Conservation (phyloP, 148 eudicot species). For the Oxyria digyna region DNA sequence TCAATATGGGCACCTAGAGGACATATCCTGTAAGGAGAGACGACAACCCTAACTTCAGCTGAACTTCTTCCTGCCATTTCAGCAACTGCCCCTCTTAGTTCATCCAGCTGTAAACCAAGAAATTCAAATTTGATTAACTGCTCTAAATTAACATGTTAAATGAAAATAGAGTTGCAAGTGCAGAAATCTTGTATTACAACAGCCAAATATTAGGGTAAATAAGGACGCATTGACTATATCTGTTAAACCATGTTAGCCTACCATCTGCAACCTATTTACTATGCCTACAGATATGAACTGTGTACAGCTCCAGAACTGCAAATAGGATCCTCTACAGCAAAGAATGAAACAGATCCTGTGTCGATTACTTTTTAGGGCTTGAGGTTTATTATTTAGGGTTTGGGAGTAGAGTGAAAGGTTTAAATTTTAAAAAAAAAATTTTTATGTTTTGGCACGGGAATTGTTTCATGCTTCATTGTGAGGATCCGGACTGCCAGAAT, state of each 20-base stretch:
- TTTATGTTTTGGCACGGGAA: no score
- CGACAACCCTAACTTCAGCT: slow-evolving; percentile 62
- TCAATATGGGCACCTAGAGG: slow-evolving; percentile 98
- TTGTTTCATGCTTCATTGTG: no score
- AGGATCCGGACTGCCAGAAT: no score
- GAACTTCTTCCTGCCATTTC: slow-evolving; percentile 42
- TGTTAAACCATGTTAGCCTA: background rate
- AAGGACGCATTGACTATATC: no score
- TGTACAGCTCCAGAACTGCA: background rate
- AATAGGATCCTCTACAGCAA: no score
- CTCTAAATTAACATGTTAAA: background rate
- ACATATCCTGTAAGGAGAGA: slow-evolving; percentile 95
- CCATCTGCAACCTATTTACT: background rate
- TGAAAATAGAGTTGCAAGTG: background rate
- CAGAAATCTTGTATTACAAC: background rate
- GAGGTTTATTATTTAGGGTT: no score
- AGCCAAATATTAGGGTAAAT: no score
- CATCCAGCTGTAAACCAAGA: slow-evolving; percentile 42
- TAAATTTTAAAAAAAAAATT: no score
- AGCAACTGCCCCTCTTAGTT: slow-evolving; percentile 44
- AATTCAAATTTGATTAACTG: background rate
- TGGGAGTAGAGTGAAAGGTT: no score
- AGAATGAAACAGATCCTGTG: no score
- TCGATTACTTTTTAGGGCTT: no score
- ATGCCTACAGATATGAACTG: background rate